Evolutionary conservation across 805 yeast genomes (phyloP).

Genomic region (Yamadazyma paraphyllophila): DNA sequence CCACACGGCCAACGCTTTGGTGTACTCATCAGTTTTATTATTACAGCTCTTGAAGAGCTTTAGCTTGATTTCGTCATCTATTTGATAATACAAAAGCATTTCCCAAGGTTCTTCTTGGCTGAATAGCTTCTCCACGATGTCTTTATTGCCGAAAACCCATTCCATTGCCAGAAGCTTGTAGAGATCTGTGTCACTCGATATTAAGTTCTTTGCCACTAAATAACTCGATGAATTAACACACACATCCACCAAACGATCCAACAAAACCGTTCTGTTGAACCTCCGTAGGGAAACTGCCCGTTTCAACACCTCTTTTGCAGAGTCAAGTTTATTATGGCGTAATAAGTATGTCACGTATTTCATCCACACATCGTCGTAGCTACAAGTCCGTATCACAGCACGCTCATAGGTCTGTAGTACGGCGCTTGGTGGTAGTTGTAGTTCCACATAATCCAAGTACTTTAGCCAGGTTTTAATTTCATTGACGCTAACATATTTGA

Average conservation of each 20-base stretch:
- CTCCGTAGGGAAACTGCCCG: conserved; percentile 23
- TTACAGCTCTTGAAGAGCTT: conserved; percentile 5
- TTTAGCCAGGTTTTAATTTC: conserved; percentile 59
- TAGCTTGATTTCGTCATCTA: conserved; percentile 2
- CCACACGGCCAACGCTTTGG: conserved; percentile 3
- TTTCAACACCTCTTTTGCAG: conserved; percentile 42
- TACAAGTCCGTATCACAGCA: conserved; percentile 44
- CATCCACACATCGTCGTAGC: conserved; percentile 49
- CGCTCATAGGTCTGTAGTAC: conserved; percentile 45
- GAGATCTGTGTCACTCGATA: background rate
- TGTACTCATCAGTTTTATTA: conserved; percentile 3
- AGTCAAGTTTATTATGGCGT: conserved; percentile 17
- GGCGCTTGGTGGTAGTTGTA: conserved; percentile 22
- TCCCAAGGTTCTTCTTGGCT: conserved; percentile 4
- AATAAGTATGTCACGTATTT: conserved; percentile 46
- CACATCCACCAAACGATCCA: conserved; percentile 45
- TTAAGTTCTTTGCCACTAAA: conserved; percentile 35
- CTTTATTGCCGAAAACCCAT: conserved; percentile 22
- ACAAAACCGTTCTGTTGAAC: conserved; percentile 20
- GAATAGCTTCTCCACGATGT: background rate
- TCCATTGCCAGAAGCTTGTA: conserved; percentile 44
- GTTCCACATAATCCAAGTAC: conserved; percentile 56
- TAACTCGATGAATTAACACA: conserved; percentile 37
- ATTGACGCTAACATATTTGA: conserved; percentile 31
- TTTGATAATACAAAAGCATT: conserved; percentile 5